phyloP scores from a whole-genome alignment of 2,329 filamentous ascomycete species.

The Nigrospora oryzae region DNA sequence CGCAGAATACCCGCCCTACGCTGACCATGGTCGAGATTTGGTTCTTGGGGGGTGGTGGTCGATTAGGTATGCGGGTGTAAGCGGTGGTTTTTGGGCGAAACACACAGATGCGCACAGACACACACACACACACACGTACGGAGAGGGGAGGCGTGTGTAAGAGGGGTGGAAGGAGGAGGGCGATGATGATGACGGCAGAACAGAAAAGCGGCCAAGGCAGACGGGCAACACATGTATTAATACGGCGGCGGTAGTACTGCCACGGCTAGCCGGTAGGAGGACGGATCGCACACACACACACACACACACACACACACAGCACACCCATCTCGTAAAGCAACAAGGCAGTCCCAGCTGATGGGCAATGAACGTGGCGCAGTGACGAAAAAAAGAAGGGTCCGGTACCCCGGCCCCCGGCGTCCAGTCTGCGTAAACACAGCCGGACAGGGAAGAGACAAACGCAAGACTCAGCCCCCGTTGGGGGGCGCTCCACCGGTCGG shows the following conservation, averaged over 20 bases:
- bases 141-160: background rate
- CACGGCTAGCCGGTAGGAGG: too few species aligned
- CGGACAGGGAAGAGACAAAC: too few species aligned
- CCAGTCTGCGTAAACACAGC: too few species aligned
- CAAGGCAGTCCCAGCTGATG: too few species aligned
- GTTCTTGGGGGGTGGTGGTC: constrained; percentile 5
- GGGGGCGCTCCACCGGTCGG: too few species aligned
- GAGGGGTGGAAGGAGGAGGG: background rate
- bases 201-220: background rate
- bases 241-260: background rate
- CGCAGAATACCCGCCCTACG: constrained; percentile 74
- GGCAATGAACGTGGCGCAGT: too few species aligned
- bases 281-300: background rate
- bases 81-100: background rate
- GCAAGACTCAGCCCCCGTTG: too few species aligned
- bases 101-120: background rate
- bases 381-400: too few species aligned
- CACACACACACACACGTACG: background rate
- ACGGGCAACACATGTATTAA: background rate
- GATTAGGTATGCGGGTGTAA: background rate
- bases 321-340: too few species aligned
- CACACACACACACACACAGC: background rate
- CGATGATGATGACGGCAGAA: background rate
- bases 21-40: constrained; percentile 33
- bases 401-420: too few species aligned